Evolutionary conservation across 345 rosid genomes (phyloP), one percentile per base, ranked within the genome.

Genomic region (Lumnitzera littorea): DNA sequence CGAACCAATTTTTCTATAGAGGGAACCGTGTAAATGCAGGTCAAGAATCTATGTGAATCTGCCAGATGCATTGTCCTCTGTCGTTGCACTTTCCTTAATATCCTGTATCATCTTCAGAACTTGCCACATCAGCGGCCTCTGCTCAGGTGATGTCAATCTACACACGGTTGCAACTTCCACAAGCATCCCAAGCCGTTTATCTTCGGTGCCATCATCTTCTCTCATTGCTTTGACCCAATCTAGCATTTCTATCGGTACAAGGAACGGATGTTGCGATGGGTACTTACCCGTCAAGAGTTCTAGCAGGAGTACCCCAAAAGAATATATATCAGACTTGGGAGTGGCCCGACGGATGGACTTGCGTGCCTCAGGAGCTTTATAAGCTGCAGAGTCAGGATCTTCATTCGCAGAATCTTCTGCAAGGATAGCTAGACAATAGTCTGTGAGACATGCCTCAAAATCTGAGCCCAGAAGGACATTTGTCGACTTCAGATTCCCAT

Each of bases 401-500:
- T 86, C 91, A 2, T 58, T 43, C 27, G 76, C 73, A 57, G 81
- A 70, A 24, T 82, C 64, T 51, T 84, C 89, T 14, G 95, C 86
- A 27, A 94, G 83, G 61, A 77, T 54, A 2, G 86, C 82, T 16
- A 90, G 85, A 61, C 96, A 78, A 68, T 86, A 86, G 70, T 94
- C 99, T 1, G 99, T 84, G 58, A 88, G 84, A 69, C 92, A 77
- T 20, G 97, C 97, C 76, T 94, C 99, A 43, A 94, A 94, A 63
- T 94, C 99, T 17, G 78, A 75, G 52, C 97, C 97, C 1, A 94
- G 91, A 55, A 94, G 89, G 29, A 94, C 80, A 68, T 94, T 88
- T 47, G 95, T 76, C 49, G 97, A 84, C 76, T 90, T 90, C 54
- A 94, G 48, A 82, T 94, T 90, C 51, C 96, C 97, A 58, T 88